Base-by-base conservation (phyloP, 345 rosid species). In the Isatis tinctoria region DNA sequence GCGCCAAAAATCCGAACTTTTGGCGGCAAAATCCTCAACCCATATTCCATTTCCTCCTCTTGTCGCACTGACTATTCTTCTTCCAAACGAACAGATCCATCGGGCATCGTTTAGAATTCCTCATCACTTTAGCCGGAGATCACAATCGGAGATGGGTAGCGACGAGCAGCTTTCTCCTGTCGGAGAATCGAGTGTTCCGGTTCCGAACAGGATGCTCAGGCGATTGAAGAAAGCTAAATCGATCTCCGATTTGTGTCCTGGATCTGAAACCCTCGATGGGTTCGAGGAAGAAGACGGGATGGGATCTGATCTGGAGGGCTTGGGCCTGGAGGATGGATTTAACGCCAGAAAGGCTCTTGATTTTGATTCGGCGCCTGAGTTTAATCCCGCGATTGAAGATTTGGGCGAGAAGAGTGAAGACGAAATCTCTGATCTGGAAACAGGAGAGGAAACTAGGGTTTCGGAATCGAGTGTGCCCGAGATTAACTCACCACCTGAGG, bases 191-290 rank as follows among this genome's bases (percentile, higher is more conserved):
- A 76, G 86, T 39, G 79, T 85, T 62, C 85, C 86, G 0, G 62
- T 77, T 63, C 79, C 79, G 2, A 82, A 60, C 27, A 80, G 87
- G 48, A 85, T 79, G 86, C 86, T 94, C 28, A 84, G 90, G 70
- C 91, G 95, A 80, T 76, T 94, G 67, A 91, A 83, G 82, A 87
- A 78, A 53, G 79, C 84, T 10, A 69, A 73, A 20, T n/a, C 74
- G 11, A 69, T 67, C 1, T 53, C 54, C n/a, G 79, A 54, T 4
- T 4, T 67, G 14, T 66, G 65, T 45, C 80, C 79, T 10, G 40
- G 52, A n/a, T 61, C 80, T 2, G 74, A 81, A 65, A 4, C 70
- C 48, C 60, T 58, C 18, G 80, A 69, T 45, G 69, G 65, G 44
- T 24, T 66, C 16, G 81, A 80, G 24, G 74, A 78, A 56, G 87